phyloP scores from a whole-genome alignment of 2,329 filamentous ascomycete species.

The Acephala macrosclerotiorum region DNA sequence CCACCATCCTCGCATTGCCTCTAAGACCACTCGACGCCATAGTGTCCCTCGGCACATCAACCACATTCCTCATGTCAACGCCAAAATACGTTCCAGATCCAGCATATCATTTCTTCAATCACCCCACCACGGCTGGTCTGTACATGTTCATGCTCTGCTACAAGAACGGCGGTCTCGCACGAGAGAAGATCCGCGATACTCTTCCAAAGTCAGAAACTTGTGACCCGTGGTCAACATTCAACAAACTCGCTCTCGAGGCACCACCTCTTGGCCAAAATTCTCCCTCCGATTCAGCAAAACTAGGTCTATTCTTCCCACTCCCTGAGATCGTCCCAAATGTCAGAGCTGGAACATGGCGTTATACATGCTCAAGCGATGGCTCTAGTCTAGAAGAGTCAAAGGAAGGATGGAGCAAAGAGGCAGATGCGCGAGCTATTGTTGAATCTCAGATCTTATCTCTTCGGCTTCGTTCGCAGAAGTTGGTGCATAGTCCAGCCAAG shows the following conservation, averaged over 20 bases:
- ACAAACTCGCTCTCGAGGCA: constrained; percentile 72
- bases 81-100: constrained; percentile 89
- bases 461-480: constrained; percentile 80
- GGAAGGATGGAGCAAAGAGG: constrained; percentile 61
- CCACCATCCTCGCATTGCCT: constrained; percentile 91
- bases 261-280: constrained; percentile 71
- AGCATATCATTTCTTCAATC: constrained; percentile 97
- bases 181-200: constrained; percentile 86
- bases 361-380: constrained; percentile 65
- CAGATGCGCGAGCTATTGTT: constrained; percentile 86
- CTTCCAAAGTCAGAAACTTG: constrained; percentile 64
- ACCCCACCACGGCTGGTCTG: constrained; percentile 86
- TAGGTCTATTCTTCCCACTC: constrained; percentile 94
- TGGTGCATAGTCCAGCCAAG: constrained; percentile 66
- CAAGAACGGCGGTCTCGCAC: constrained; percentile 94
- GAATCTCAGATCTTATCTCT: constrained; percentile 96
- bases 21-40: constrained; percentile 90
- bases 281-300: constrained; percentile 68
- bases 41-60: constrained; percentile 92
- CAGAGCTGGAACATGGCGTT: constrained; percentile 85
- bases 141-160: constrained; percentile 99
- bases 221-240: constrained; percentile 81
- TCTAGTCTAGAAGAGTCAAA: constrained; percentile 52
- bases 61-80: constrained; percentile 97
- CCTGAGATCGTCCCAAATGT: constrained; percentile 97